Conservation (phyloP, 345 rosid species). For the Moricandia moricandioides region DNA sequence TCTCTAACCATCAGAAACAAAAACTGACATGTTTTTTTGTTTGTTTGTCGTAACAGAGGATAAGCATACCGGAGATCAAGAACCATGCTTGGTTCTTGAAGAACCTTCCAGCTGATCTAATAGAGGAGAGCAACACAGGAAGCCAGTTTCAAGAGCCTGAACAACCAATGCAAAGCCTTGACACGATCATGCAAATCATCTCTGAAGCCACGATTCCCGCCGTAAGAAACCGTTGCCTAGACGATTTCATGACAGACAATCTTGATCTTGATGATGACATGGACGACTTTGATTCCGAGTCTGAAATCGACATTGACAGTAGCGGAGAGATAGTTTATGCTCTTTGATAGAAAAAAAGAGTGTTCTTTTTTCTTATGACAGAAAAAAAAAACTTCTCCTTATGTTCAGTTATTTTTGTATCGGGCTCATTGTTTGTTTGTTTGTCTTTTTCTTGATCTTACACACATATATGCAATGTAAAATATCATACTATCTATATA, state of each 20-base stretch:
- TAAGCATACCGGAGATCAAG: slow-evolving; percentile 76
- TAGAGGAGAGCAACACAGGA: slow-evolving; percentile 55
- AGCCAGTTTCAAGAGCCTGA: slow-evolving; percentile 74
- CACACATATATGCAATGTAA: slow-evolving; percentile 23
- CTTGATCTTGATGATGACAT: slow-evolving; percentile 72
- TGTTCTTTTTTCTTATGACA: background rate
- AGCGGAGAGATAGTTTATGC: slow-evolving; percentile 93
- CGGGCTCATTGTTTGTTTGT: slow-evolving; percentile 22
- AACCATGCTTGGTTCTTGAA: slow-evolving; percentile 83
- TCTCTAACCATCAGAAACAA: background rate
- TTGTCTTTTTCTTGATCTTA: background rate
- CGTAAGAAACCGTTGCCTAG: slow-evolving; percentile 45
- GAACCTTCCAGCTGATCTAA: slow-evolving; percentile 81
- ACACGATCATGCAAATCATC: slow-evolving; percentile 91
- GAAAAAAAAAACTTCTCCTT: background rate
- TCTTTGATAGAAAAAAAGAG: slow-evolving; percentile 27
- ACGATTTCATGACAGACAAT: slow-evolving; percentile 55
- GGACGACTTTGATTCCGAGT: slow-evolving; percentile 85
- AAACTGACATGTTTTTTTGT: background rate
- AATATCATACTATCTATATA: slow-evolving; percentile 19
- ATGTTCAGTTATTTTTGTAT: slow-evolving; percentile 28
- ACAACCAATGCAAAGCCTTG: slow-evolving; percentile 79
- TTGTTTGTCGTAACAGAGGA: slow-evolving; percentile 57
- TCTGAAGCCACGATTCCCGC: slow-evolving; percentile 89
- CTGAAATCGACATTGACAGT: slow-evolving; percentile 85